These are phyloP conservation scores for Gamsiella multidivaricata DNA, from an alignment of 192 early-diverging fungal species.

Conservation along the genomic window DNA sequence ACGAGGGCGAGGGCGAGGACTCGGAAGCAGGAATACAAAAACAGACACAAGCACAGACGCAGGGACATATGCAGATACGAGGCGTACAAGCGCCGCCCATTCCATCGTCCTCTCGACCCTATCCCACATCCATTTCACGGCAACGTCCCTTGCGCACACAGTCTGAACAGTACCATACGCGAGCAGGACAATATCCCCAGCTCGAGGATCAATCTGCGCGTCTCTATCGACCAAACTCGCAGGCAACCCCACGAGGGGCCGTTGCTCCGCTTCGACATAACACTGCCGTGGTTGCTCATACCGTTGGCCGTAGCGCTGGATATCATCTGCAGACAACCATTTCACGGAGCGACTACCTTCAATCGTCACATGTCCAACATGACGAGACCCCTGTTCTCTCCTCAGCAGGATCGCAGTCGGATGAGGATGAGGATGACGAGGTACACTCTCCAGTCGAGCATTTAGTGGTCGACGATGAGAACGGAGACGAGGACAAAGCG, in stretches of 20 bases:
- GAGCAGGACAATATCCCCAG: conserved; percentile 1
- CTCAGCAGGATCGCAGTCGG: conserved; percentile 30
- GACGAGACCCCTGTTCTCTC: conserved; percentile 37
- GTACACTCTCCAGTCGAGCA: conserved; percentile 13
- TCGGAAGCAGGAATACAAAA: not conserved
- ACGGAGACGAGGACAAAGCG: not conserved
- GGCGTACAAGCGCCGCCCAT: not conserved
- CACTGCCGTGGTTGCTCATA: not conserved
- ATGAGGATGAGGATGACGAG: conserved; percentile 34
- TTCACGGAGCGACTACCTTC: conserved; percentile 12
- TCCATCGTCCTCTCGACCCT: not conserved
- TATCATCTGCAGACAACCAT: conserved; percentile 17
- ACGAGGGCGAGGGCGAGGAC: conserved; percentile 15
- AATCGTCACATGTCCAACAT: conserved; percentile 16
- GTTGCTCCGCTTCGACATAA: no score
- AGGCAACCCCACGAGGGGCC: no score
- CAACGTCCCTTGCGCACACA: not conserved
- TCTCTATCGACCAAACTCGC: not conserved
- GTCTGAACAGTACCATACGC: not conserved
- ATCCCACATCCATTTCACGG: conserved; percentile 14
- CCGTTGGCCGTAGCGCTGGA: not conserved
- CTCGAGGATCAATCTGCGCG: conserved; percentile 1
- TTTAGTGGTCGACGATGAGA: conserved; percentile 16
- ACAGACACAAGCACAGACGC: not conserved
- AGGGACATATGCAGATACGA: not conserved